Percentiles rank a stretch among this genome's conserved stretches.
These are phyloP conservation scores for Linnemannia elongata DNA, from an alignment of 192 early-diverging fungal species.

Conservation along the genomic window DNA sequence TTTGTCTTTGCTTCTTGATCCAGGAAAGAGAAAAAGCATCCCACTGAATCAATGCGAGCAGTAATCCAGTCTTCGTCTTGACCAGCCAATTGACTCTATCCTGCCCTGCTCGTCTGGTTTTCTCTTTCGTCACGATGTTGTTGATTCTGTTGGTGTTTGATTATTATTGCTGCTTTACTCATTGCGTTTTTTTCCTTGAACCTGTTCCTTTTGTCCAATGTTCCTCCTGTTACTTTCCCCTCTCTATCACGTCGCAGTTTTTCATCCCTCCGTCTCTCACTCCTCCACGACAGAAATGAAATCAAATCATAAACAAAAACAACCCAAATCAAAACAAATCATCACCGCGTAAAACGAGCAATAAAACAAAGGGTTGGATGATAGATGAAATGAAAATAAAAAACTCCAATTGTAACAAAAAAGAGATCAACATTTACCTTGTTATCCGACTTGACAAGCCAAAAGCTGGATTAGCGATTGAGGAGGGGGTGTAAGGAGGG, in stretches of 20 bases:
- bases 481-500: not conserved
- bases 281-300: too few relatives aligned
- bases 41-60: not conserved
- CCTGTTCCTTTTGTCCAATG: too few relatives aligned
- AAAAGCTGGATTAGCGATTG: conserved; percentile 34
- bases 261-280: too few relatives aligned
- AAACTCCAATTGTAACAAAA: not conserved
- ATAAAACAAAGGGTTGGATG: not conserved
- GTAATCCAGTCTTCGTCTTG: not conserved
- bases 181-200: too few relatives aligned
- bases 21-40: not conserved
- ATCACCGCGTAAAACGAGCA: too few relatives aligned
- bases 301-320: too few relatives aligned
- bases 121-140: not conserved
- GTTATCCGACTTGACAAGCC: conserved; percentile 57
- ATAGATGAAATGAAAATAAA: not conserved
- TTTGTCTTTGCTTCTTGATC: not conserved
- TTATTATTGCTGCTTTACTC: not conserved
- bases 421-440: conserved; percentile 22
- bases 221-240: too few relatives aligned
- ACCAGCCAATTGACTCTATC: not conserved
- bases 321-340: too few relatives aligned
- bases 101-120: not conserved
- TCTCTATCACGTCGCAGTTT: too few relatives aligned
- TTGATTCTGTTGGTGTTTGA: not conserved